Evolutionary conservation across 2,329 filamentous ascomycete genomes (phyloP).

Genomic region (Fusarium papillatum): DNA sequence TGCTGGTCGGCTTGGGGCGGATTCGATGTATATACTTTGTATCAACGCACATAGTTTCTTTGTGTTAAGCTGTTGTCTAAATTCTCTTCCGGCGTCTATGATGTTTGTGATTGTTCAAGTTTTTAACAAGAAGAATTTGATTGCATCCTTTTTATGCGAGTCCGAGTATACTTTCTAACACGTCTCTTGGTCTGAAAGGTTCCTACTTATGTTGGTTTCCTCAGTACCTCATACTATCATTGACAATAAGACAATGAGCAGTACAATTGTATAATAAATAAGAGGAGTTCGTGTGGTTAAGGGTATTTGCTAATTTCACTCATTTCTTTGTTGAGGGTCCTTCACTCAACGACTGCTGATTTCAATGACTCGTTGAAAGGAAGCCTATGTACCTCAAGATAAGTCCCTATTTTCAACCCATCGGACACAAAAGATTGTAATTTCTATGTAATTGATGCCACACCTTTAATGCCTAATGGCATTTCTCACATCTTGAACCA

Average conservation of each 20-base stretch:
- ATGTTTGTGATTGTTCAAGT: background rate
- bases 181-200: background rate
- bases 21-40: slow-evolving; percentile 34
- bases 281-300: accelerated
- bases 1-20: background rate
- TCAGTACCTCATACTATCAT: too few relatives aligned
- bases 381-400: background rate
- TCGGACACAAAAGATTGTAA: background rate
- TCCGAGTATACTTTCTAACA: background rate
- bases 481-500: background rate
- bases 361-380: too few relatives aligned
- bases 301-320: too few relatives aligned
- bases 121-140: background rate
- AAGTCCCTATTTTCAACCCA: background rate
- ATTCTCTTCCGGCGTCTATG: background rate
- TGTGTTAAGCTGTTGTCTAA: background rate
- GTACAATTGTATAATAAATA: too few relatives aligned
- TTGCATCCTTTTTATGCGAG: background rate
- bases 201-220: too few relatives aligned
- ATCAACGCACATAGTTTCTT: slow-evolving; percentile 27
- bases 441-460: background rate
- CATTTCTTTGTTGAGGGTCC: too few relatives aligned
- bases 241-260: too few relatives aligned
- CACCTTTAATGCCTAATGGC: background rate
- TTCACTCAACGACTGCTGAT: too few relatives aligned